Evolutionary conservation across 768 basidiomycete genomes (phyloP).

Genomic region (Rubroboletus satanas): DNA sequence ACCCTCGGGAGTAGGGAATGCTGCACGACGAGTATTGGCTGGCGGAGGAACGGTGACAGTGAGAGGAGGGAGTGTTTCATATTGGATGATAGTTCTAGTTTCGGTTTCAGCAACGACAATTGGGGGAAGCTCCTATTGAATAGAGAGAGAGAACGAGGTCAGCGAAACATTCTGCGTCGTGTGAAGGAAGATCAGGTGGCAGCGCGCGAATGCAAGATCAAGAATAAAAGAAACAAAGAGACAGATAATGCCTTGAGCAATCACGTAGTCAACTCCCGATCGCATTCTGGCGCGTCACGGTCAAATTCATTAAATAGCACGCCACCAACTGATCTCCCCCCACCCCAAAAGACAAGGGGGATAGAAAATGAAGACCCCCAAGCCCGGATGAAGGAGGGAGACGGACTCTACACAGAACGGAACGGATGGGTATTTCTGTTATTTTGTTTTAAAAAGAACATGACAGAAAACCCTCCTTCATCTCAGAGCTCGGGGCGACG

Average conservation of each 20-base stretch:
- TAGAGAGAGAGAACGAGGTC: slow-evolving; percentile 26
- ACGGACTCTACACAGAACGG: slow-evolving; percentile 67
- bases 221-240: slow-evolving; percentile 27
- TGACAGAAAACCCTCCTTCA: slow-evolving; percentile 69
- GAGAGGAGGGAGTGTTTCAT: slow-evolving; percentile 47
- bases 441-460: slow-evolving; percentile 28
- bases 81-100: slow-evolving; percentile 61
- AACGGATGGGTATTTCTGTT: slow-evolving; percentile 22
- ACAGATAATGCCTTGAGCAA: slow-evolving; percentile 30
- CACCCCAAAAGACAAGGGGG: slow-evolving; percentile 62
- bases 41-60: slow-evolving; percentile 71
- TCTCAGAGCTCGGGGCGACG: slow-evolving; percentile 93
- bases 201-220: slow-evolving; percentile 23
- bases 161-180: slow-evolving; percentile 30
- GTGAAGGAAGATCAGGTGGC: slow-evolving; percentile 38
- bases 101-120: slow-evolving; percentile 46
- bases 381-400: slow-evolving; percentile 88
- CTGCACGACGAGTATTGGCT: slow-evolving; percentile 72
- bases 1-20: slow-evolving; percentile 66
- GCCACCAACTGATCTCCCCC: slow-evolving; percentile 36
- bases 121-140: slow-evolving; percentile 41
- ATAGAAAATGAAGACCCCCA: slow-evolving; percentile 68
- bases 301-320: slow-evolving; percentile 22
- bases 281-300: slow-evolving; percentile 30
- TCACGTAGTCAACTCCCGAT: slow-evolving; percentile 22